Evolutionary conservation across 2,329 filamentous ascomycete species (phyloP).

Genomic region (Pseudogymnoascus sp.): DNA sequence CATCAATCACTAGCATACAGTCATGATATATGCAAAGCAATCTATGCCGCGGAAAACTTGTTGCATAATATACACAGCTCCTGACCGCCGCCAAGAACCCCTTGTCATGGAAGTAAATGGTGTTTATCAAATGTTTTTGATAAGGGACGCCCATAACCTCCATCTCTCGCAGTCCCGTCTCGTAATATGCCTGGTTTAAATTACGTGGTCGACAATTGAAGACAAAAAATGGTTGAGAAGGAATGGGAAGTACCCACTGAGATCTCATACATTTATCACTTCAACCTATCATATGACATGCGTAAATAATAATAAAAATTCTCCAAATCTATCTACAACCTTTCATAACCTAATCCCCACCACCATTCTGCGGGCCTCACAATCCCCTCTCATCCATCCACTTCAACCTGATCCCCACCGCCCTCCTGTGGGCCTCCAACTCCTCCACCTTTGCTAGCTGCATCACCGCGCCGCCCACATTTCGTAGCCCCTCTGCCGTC

Average conservation of each 20-base stretch:
- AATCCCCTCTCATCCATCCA: conserved; percentile 31
- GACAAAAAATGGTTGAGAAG: too few species aligned
- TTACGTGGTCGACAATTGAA: too few species aligned
- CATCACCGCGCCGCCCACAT: conserved; percentile 88
- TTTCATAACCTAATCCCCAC: too few species aligned
- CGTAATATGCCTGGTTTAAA: background rate
- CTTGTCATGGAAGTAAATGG: background rate
- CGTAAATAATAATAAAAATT: too few species aligned
- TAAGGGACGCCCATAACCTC: background rate
- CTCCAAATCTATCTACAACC: too few species aligned
- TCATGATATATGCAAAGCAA: background rate
- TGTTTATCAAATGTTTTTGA: background rate
- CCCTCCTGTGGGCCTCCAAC: conserved; percentile 81
- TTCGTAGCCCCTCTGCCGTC: conserved; percentile 73
- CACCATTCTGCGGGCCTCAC: background rate
- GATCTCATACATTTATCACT: too few species aligned
- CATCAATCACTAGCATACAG: background rate
- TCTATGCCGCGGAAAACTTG: background rate
- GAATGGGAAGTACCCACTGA: too few species aligned
- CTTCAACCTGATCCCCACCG: conserved; percentile 58
- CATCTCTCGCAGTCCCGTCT: background rate
- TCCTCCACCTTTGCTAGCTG: conserved; percentile 90
- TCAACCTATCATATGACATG: too few species aligned
- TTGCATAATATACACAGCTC: background rate
- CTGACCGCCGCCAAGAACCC: background rate